These are phyloP conservation scores for Beauveria brongniartii DNA, from an alignment of 2,329 filamentous ascomycete genomes.

Conservation along the genomic window DNA sequence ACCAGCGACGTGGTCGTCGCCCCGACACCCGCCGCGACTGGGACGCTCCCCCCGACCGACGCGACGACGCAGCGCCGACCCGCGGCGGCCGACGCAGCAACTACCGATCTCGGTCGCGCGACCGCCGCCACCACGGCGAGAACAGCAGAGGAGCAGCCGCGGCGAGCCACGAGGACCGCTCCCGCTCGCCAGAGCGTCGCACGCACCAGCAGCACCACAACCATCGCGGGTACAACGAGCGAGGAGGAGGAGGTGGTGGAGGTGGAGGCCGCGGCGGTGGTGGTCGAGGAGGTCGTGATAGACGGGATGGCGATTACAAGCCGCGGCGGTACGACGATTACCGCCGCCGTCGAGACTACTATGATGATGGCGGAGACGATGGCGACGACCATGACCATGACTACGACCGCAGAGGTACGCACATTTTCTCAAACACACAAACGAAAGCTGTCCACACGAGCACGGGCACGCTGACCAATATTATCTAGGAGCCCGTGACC, in stretches of 20 bases:
- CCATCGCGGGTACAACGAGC: slow-evolving; percentile 26
- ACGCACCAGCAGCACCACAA: slow-evolving; percentile 26
- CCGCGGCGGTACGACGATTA: slow-evolving; percentile 22
- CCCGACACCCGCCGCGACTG: slow-evolving; percentile 43
- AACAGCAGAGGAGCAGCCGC: slow-evolving; percentile 15
- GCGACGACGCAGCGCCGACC: slow-evolving; percentile 21
- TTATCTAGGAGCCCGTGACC: background rate
- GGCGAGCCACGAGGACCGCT: slow-evolving; percentile 26
- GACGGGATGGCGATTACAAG: slow-evolving; percentile 27
- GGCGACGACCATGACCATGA: slow-evolving; percentile 22
- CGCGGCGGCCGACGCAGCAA: slow-evolving; percentile 23
- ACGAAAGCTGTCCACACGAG: no score
- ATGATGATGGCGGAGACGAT: slow-evolving; percentile 20
- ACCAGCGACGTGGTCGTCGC: slow-evolving; percentile 26
- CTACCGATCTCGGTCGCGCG: slow-evolving; percentile 27
- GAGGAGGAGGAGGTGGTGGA: slow-evolving; percentile 17
- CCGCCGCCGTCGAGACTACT: slow-evolving; percentile 18
- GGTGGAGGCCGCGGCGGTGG: slow-evolving; percentile 10
- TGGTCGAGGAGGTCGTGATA: slow-evolving; percentile 19
- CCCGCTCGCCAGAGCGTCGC: slow-evolving; percentile 27
- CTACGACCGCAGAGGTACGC: slow-evolving; percentile 16
- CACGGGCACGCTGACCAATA: background rate
- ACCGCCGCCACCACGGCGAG: slow-evolving; percentile 17
- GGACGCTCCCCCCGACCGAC: slow-evolving; percentile 45
- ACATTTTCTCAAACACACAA: background rate